A percentile compares a stretch with the other conserved stretches of the same genome.
phyloP scores from a whole-genome alignment of 2,329 filamentous ascomycete genomes.

The Fusarium protoensiforme region DNA sequence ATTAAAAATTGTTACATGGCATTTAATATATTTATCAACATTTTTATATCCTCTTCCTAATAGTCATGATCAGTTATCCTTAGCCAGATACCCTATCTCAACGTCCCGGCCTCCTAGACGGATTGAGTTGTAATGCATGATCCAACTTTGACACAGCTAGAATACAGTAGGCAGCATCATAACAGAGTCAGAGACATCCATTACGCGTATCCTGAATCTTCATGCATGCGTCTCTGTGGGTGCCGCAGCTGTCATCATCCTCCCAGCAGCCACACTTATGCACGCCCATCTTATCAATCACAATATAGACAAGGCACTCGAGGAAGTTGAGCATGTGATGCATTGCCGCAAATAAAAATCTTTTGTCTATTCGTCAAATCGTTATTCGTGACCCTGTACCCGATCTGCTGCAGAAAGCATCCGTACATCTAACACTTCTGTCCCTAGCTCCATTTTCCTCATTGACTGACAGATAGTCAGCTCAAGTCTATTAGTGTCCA shows the following conservation, averaged over 20 bases:
- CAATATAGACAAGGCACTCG: not conserved
- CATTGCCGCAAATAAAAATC: not conserved
- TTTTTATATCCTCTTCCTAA: not conserved
- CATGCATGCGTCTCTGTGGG: not conserved
- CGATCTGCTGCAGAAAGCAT: not conserved
- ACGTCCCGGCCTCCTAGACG: no score
- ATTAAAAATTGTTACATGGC: no score
- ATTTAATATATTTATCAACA: not conserved
- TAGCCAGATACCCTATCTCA: no score
- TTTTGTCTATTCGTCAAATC: not conserved
- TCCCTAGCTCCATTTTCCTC: not conserved
- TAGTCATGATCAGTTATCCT: not conserved
- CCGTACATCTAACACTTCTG: not conserved
- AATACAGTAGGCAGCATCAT: not conserved
- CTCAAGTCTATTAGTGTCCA: not conserved
- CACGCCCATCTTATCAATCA: not conserved
- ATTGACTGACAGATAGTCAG: not conserved
- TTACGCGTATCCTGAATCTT: not conserved
- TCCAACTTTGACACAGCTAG: not conserved
- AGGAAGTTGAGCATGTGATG: not conserved
- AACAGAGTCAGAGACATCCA: not conserved
- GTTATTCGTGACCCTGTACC: not conserved
- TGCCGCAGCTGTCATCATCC: not conserved
- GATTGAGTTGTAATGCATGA: not conserved
- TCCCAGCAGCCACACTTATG: not conserved